phyloP scores from a whole-genome alignment of 2,329 filamentous ascomycete genomes.

The Arthroderma sp. region DNA sequence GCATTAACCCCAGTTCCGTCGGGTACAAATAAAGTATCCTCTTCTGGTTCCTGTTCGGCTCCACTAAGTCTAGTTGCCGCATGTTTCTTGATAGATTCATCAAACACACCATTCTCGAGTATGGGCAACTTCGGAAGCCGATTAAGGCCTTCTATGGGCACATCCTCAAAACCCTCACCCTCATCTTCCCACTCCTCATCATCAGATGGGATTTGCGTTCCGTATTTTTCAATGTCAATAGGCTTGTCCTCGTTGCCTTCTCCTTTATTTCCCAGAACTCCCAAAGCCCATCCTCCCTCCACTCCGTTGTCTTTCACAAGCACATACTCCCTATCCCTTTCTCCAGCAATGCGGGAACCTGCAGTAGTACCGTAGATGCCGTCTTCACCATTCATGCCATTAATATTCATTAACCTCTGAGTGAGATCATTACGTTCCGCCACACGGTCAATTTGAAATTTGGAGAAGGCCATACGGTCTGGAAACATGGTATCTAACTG shows the following conservation, averaged over 20 bases:
- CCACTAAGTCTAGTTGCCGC: slow-evolving; percentile 1
- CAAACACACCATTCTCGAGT: slow-evolving; percentile 24
- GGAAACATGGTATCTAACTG: slow-evolving; percentile 96
- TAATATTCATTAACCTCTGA: slow-evolving; percentile 84
- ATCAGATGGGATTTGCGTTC: slow-evolving; percentile 40
- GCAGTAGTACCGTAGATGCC: slow-evolving; percentile 49
- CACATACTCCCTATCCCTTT: slow-evolving; percentile 87
- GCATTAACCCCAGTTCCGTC: slow-evolving; percentile 31
- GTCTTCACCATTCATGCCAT: slow-evolving; percentile 72
- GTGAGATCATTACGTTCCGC: slow-evolving; percentile 87
- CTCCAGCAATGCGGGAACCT: slow-evolving; percentile 45
- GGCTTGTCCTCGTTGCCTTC: slow-evolving; percentile 70
- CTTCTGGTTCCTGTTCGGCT: slow-evolving; percentile 20
- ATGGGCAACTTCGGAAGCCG: slow-evolving; percentile 54
- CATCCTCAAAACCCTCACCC: slow-evolving; percentile 77
- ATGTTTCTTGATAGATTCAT: slow-evolving; percentile 24
- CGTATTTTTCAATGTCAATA: slow-evolving; percentile 70
- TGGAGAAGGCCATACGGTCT: slow-evolving; percentile 91
- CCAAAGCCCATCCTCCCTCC: slow-evolving; percentile 90
- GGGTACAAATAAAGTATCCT: slow-evolving; percentile 44
- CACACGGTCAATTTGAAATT: slow-evolving; percentile 90
- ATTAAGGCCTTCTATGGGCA: slow-evolving; percentile 82
- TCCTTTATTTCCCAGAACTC: slow-evolving; percentile 78
- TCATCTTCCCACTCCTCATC: slow-evolving; percentile 54
- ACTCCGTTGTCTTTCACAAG: slow-evolving; percentile 90